phyloP scores from a whole-genome alignment of 225 moss, liverwort and hornwort genomes.

The Sphagnum contortum region DNA sequence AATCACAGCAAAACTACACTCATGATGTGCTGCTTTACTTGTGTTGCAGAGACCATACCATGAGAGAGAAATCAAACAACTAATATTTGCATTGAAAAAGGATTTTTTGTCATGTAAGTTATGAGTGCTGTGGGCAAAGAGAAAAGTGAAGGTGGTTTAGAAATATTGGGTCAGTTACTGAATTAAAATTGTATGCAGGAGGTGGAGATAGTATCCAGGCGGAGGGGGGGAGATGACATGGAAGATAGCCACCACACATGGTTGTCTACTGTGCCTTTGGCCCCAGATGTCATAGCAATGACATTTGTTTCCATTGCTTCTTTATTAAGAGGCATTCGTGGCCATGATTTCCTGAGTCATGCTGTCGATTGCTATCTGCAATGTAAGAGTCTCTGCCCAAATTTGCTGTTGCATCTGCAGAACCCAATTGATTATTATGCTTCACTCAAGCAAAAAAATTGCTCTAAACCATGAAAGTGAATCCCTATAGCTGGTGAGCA shows the following conservation, averaged over 20 bases:
- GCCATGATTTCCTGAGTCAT: conserved; percentile 33
- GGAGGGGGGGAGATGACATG: conserved; percentile 76
- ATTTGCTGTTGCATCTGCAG: background rate
- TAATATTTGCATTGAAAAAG: background rate
- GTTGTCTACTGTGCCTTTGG: conserved; percentile 56
- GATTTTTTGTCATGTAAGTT: background rate
- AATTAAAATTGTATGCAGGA: conserved; percentile 30
- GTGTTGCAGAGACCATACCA: no score
- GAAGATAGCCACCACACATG: conserved; percentile 61
- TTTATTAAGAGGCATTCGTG: conserved; percentile 27
- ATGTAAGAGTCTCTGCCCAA: conserved; percentile 11
- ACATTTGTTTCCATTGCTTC: conserved; percentile 32
- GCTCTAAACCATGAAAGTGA: background rate
- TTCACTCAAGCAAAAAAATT: background rate
- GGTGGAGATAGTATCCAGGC: conserved; percentile 67
- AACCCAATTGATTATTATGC: no score
- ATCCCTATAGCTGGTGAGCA: no score
- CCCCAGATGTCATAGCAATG: conserved; percentile 60
- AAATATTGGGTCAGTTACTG: background rate
- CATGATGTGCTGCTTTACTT: background rate
- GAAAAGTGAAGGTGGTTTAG: no score
- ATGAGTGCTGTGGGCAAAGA: background rate
- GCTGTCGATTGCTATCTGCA: conserved; percentile 39
- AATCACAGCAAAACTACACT: background rate
- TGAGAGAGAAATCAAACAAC: no score